phyloP scores from a whole-genome alignment of 1,139 yeast species.

The Taiozyma sp. region DNA sequence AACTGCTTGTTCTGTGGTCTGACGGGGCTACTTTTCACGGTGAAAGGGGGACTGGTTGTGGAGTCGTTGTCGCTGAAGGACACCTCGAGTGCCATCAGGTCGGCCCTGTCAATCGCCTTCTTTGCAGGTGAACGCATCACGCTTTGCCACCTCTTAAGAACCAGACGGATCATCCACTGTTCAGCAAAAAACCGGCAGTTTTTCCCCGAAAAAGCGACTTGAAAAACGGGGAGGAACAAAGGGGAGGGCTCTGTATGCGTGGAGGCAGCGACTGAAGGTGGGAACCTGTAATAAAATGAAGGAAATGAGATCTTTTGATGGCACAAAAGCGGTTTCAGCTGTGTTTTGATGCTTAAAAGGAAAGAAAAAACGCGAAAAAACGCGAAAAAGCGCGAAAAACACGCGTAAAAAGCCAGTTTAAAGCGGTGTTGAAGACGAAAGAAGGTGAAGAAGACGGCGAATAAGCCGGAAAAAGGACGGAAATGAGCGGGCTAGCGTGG shows the following conservation, averaged over 20 bases:
- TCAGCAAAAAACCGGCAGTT: not conserved
- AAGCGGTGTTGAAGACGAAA: not conserved
- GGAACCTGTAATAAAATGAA: no score
- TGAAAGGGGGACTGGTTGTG: not conserved
- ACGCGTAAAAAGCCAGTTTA: no score
- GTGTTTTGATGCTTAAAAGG: no score
- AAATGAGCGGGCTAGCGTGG: slow-evolving; percentile 10
- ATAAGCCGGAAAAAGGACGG: not conserved
- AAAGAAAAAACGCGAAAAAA: not conserved
- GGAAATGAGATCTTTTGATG: no score
- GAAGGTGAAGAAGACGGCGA: not conserved
- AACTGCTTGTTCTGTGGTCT: slow-evolving; percentile 10
- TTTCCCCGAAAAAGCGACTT: not conserved
- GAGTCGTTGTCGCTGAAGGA: not conserved
- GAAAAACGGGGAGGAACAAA: not conserved
- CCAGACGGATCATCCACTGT: not conserved
- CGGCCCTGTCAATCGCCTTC: slow-evolving; percentile 10
- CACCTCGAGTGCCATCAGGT: slow-evolving; percentile 4
- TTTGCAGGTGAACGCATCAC: not conserved
- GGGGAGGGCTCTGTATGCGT: not conserved
- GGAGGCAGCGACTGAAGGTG: no score
- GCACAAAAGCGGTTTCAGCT: no score
- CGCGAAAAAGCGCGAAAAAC: no score
- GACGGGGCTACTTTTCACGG: slow-evolving; percentile 5
- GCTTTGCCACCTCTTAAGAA: not conserved